A percentile compares a stretch with the other conserved stretches of the same genome.
Evolutionary conservation across 2,329 filamentous ascomycete species (phyloP).

Genomic region (Fusarium clavum): DNA sequence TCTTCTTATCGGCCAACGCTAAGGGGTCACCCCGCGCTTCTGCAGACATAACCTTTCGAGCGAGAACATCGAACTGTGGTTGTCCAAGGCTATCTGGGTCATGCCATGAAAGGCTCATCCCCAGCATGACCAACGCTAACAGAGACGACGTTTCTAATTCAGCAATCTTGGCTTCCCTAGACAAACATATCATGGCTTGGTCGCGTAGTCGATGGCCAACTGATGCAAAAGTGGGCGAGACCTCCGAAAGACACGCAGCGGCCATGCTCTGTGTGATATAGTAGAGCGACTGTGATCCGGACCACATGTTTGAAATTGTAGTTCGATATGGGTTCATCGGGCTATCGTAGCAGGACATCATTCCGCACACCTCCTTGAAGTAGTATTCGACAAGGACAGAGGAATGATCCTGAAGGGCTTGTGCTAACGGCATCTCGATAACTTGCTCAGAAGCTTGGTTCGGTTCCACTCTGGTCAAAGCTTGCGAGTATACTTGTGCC

Average conservation of each 20-base stretch:
- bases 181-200: conserved; percentile 62
- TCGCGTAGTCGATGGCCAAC: conserved; percentile 59
- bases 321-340: conserved; percentile 70
- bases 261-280: conserved; percentile 74
- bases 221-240: conserved; percentile 60
- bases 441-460: conserved; percentile 3
- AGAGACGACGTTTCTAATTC: conserved; percentile 65
- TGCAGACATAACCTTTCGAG: conserved; percentile 28
- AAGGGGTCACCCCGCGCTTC: conserved; percentile 9
- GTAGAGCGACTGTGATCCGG: conserved; percentile 68
- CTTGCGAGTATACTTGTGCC: not conserved
- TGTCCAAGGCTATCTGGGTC: conserved; percentile 64
- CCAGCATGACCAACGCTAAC: conserved; percentile 68
- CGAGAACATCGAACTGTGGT: conserved; percentile 34
- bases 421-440: conserved; percentile 27
- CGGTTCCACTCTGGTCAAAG: conserved; percentile 2
- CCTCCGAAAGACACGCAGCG: conserved; percentile 68
- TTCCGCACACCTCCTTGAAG: conserved; percentile 69
- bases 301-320: conserved; percentile 67
- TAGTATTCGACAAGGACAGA: conserved; percentile 72
- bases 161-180: conserved; percentile 60
- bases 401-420: conserved; percentile 54
- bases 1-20: conserved; percentile 37
- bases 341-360: conserved; percentile 75
- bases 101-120: conserved; percentile 70